Evolutionary conservation across 495 filamentous ascomycete genomes (phyloP).

Genomic region (Stereocaulon alpinum): DNA sequence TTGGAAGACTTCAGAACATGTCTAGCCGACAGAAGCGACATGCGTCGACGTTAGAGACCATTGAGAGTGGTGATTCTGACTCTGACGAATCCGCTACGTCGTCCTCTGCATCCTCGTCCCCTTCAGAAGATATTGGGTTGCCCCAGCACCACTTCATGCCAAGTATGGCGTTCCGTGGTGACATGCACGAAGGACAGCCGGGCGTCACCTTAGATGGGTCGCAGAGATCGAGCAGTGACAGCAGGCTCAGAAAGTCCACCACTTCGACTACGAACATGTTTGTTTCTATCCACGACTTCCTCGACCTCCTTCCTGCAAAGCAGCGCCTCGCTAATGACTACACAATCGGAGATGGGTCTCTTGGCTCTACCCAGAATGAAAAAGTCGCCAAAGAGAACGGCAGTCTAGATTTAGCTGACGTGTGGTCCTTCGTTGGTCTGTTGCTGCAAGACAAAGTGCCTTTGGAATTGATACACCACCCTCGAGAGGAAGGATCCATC

Average conservation of each 20-base stretch:
- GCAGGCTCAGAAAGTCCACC: slow-evolving; percentile 25
- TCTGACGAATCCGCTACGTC: slow-evolving; percentile 60
- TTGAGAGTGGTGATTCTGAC: slow-evolving; percentile 37
- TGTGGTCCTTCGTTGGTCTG: slow-evolving; percentile 73
- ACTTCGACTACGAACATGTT: slow-evolving; percentile 37
- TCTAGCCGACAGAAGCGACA: slow-evolving; percentile 42
- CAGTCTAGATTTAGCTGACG: slow-evolving; percentile 60
- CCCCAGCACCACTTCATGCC: slow-evolving; percentile 39
- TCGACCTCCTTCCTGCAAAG: slow-evolving; percentile 63
- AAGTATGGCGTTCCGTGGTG: slow-evolving; percentile 43
- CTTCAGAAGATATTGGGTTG: slow-evolving; percentile 44
- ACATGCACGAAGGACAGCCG: slow-evolving; percentile 36
- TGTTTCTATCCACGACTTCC: slow-evolving; percentile 61
- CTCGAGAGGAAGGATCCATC: slow-evolving; percentile 41
- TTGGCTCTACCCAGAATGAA: slow-evolving; percentile 77
- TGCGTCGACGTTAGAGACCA: slow-evolving; percentile 28
- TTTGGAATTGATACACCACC: slow-evolving; percentile 47
- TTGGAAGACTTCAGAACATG: slow-evolving; percentile 63
- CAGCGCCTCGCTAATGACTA: slow-evolving; percentile 66
- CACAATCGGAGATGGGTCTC: slow-evolving; percentile 70
- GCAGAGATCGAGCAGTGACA: slow-evolving; percentile 43
- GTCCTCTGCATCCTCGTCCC: slow-evolving; percentile 62
- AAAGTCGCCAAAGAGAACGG: slow-evolving; percentile 64
- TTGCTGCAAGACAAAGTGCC: slow-evolving; percentile 68
- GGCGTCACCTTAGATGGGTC: slow-evolving; percentile 44